Conservation (phyloP, 2,329 filamentous ascomycete genomes). For the Elsinoe australis region DNA sequence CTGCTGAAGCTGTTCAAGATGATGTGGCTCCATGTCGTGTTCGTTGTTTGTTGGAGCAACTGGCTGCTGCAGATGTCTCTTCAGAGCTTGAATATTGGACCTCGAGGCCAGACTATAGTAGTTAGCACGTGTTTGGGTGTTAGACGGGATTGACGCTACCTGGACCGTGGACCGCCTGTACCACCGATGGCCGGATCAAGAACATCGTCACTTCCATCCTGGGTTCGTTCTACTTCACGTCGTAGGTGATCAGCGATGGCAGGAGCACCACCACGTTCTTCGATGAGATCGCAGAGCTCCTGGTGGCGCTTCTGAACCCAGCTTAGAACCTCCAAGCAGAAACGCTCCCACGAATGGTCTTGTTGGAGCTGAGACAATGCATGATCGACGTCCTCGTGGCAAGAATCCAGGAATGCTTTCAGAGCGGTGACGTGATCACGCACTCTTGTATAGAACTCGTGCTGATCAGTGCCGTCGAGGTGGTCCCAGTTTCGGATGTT, state of each 20-base stretch:
- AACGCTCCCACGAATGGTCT: conserved; percentile 8
- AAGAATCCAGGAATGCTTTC: not conserved
- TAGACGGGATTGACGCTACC: too few relatives aligned
- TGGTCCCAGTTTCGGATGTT: conserved; percentile 6
- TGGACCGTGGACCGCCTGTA: not conserved
- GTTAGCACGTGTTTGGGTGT: too few relatives aligned
- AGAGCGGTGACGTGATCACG: conserved; percentile 1
- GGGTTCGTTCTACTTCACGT: not conserved
- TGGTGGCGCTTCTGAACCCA: conserved; percentile 5
- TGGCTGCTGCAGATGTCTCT: not conserved
- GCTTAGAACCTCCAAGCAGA: not conserved
- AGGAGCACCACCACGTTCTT: conserved; percentile 5
- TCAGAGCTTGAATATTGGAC: not conserved
- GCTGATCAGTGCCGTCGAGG: not conserved
- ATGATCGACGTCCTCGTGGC: not conserved
- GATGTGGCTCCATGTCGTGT: too few relatives aligned
- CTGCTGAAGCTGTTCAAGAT: not conserved
- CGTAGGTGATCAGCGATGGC: conserved; percentile 1
- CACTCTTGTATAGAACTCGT: conserved; percentile 7
- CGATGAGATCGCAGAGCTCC: conserved; percentile 11
- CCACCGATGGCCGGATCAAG: conserved; percentile 7
- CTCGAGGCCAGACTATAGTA: not conserved
- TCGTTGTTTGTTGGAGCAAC: not conserved
- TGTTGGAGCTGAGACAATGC: not conserved
- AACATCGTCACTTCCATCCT: conserved; percentile 2